Conservation (phyloP, 2,329 filamentous ascomycete genomes). For the Monilinia aucupariae region DNA sequence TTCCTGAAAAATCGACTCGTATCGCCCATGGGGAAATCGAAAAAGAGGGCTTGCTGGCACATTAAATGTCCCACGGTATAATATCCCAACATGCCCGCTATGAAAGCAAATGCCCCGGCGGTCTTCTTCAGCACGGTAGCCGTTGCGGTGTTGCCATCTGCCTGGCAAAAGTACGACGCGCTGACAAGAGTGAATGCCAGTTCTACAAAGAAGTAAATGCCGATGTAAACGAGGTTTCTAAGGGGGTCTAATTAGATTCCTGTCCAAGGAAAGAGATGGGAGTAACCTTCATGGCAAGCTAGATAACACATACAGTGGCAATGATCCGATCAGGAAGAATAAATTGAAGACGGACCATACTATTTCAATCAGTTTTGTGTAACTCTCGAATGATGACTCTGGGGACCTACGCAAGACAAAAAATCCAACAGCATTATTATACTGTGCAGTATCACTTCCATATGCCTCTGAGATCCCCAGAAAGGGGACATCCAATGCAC, state of each 20-base stretch:
- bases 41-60: slow-evolving; percentile 37
- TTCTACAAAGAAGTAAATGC: slow-evolving; percentile 45
- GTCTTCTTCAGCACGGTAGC: slow-evolving; percentile 33
- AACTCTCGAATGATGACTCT: neutral
- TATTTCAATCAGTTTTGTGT: neutral
- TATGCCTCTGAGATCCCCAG: slow-evolving; percentile 39
- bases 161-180: slow-evolving; percentile 42
- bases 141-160: slow-evolving; percentile 38
- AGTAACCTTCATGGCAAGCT: too few species aligned
- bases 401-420: neutral
- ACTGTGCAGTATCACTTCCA: neutral
- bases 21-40: slow-evolving; percentile 41
- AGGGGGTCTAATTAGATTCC: neutral
- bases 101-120: neutral
- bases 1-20: slow-evolving; percentile 39
- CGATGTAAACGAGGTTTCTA: slow-evolving; percentile 43
- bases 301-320: slow-evolving; percentile 32
- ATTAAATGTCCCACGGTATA: slow-evolving; percentile 42
- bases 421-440: neutral
- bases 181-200: slow-evolving; percentile 41
- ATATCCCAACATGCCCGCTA: slow-evolving; percentile 43
- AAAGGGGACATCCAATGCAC: slow-evolving; percentile 43
- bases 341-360: neutral
- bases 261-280: neutral
- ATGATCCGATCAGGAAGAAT: slow-evolving; percentile 41